phyloP scores from a whole-genome alignment of 345 rosid species.

The Arabidopsis suecica region DNA sequence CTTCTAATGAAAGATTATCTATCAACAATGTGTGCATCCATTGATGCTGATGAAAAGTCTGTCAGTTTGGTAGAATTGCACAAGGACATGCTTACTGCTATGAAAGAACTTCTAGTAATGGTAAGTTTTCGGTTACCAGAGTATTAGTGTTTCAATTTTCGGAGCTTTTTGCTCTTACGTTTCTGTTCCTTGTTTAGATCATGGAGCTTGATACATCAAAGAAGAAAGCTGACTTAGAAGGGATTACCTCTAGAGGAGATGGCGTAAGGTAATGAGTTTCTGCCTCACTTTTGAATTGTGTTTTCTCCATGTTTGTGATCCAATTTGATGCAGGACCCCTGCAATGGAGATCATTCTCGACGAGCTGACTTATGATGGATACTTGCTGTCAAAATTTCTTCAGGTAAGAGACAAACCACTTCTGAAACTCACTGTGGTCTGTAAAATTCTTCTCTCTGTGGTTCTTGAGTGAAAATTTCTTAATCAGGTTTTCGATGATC shows the following conservation, averaged over 20 bases:
- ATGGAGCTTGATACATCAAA: slow-evolving; percentile 79
- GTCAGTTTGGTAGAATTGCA: slow-evolving; percentile 58
- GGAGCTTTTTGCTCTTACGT: slow-evolving; percentile 19
- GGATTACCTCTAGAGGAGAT: slow-evolving; percentile 70
- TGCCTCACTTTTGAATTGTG: slow-evolving; percentile 9
- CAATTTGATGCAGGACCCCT: slow-evolving; percentile 65
- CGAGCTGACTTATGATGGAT: slow-evolving; percentile 65
- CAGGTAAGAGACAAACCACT: slow-evolving; percentile 52
- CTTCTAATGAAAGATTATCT: slow-evolving; percentile 70
- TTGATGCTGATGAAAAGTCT: slow-evolving; percentile 45
- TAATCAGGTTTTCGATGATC: slow-evolving; percentile 67
- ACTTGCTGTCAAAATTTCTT: slow-evolving; percentile 62
- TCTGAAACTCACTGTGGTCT: slow-evolving; percentile 6
- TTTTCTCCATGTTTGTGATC: slow-evolving; percentile 27
- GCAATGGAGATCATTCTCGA: slow-evolving; percentile 73
- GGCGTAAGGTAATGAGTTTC: slow-evolving; percentile 66
- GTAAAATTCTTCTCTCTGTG: slow-evolving; percentile 9
- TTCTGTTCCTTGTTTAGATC: slow-evolving; percentile 52
- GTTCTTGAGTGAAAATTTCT: slow-evolving; percentile 20
- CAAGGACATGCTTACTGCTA: slow-evolving; percentile 52
- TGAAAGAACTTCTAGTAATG: slow-evolving; percentile 68
- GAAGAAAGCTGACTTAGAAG: slow-evolving; percentile 67
- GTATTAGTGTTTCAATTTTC: slow-evolving; percentile 16
- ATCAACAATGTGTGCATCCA: slow-evolving; percentile 55
- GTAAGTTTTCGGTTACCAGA: slow-evolving; percentile 43